Conservation (phyloP, 768 basidiomycete species). For the Mycena indigotica region DNA sequence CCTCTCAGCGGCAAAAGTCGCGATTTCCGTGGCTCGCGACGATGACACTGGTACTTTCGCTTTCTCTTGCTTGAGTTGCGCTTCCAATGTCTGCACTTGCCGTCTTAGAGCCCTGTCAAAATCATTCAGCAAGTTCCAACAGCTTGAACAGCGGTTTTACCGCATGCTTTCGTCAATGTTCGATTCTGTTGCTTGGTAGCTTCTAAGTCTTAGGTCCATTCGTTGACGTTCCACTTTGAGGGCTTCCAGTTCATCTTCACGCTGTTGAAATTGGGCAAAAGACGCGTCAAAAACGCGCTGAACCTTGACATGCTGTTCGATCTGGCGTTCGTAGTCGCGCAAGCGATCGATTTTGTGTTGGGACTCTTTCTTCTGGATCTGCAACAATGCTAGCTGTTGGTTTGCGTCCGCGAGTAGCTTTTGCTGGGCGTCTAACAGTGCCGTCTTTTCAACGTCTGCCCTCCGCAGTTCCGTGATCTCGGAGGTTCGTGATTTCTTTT, state of each 20-base stretch:
- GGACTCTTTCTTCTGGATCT: constrained; percentile 76
- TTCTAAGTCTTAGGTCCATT: constrained; percentile 65
- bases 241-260: constrained; percentile 56
- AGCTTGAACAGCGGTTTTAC: no score
- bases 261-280: constrained; percentile 68
- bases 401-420: constrained; percentile 68
- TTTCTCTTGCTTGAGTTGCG: constrained; percentile 50
- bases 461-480: constrained; percentile 71
- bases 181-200: constrained; percentile 53
- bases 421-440: constrained; percentile 68
- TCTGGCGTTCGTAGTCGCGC: constrained; percentile 83
- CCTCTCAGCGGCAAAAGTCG: constrained; percentile 50
- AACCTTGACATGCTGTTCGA: constrained; percentile 76
- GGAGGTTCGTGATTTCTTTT: constrained; percentile 74
- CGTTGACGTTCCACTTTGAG: constrained; percentile 64
- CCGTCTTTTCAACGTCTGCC: constrained; percentile 72
- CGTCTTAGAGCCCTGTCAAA: constrained; percentile 53
- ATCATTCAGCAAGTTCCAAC: no score
- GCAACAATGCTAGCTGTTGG: constrained; percentile 68
- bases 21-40: constrained; percentile 41
- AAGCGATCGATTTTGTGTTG: constrained; percentile 82
- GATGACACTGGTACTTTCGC: constrained; percentile 41
- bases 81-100: constrained; percentile 64
- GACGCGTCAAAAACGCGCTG: constrained; percentile 82
- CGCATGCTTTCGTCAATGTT: constrained; percentile 60